Evolutionary conservation across 2,329 filamentous ascomycete species (phyloP).

Genomic region (Cladosporium velox): DNA sequence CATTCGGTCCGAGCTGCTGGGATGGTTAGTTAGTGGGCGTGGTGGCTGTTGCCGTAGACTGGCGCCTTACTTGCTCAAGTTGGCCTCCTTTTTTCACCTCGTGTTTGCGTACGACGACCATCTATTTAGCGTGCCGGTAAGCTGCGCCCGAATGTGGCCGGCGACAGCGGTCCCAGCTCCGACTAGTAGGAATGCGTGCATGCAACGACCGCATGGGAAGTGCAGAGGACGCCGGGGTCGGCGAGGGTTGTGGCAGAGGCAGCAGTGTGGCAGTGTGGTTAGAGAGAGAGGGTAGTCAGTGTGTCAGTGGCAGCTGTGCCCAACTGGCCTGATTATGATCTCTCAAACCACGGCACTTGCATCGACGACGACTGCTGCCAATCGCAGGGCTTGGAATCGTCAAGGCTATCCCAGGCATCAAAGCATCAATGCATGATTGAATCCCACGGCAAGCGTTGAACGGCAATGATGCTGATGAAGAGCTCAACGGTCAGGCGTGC

Average conservation of each 20-base stretch:
- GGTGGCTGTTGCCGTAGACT: neutral
- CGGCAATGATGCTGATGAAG: neutral
- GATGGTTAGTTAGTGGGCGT: neutral
- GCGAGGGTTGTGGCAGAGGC: slow-evolving; percentile 1
- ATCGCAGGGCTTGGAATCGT: neutral
- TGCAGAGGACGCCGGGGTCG: slow-evolving; percentile 2
- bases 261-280: neutral
- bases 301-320: neutral
- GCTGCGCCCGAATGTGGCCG: neutral
- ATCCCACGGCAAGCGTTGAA: neutral
- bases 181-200: slow-evolving; percentile 7
- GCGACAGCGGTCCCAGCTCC: slow-evolving; percentile 14
- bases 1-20: slow-evolving; percentile 19
- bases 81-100: neutral
- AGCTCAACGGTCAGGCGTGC: neutral
- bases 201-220: slow-evolving; percentile 2
- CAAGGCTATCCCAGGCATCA: neutral
- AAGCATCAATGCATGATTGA: neutral
- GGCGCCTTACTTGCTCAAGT: neutral
- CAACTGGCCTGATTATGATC: neutral
- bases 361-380: neutral
- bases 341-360: neutral
- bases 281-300: neutral
- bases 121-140: slow-evolving; percentile 15
- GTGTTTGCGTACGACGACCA: slow-evolving; percentile 12